phyloP scores from a whole-genome alignment of 148 eudicot genomes.

The Nepenthes gracilis region DNA sequence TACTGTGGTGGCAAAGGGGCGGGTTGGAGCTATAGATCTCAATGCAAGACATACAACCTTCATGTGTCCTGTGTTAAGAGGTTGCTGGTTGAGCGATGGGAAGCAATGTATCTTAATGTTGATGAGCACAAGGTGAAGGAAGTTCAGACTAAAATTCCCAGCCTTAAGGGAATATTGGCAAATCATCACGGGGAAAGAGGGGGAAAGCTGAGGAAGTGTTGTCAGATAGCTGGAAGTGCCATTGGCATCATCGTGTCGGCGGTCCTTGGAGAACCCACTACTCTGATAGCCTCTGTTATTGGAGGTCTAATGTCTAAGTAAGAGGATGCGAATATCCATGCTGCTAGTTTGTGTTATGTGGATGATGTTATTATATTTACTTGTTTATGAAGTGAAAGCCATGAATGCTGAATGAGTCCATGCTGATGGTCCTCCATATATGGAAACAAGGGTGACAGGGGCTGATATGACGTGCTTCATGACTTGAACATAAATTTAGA shows the following conservation, averaged over 20 bases:
- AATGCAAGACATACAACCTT: conserved; percentile 22
- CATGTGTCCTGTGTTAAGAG: conserved; percentile 28
- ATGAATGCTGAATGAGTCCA: no score
- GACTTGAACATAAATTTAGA: no score
- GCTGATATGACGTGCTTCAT: no score
- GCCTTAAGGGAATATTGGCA: conserved; percentile 13
- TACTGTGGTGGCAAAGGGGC: conserved; percentile 22
- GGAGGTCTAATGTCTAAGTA: conserved; percentile 22
- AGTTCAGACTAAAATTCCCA: conserved; percentile 19
- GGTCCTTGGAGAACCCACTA: conserved; percentile 29
- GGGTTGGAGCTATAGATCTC: conserved; percentile 27
- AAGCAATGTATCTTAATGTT: conserved; percentile 17
- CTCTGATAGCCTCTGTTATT: conserved; percentile 20
- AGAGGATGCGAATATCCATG: no score
- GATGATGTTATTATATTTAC: no score
- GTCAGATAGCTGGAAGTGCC: conserved; percentile 20
- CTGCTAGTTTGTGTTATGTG: no score
- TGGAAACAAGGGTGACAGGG: no score
- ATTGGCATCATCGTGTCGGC: conserved; percentile 22
- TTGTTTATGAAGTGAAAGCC: no score
- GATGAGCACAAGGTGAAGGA: conserved; percentile 11
- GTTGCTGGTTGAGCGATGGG: conserved; percentile 21
- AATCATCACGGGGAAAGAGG: conserved; percentile 4
- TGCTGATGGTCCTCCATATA: no score
- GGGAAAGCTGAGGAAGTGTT: conserved; percentile 18